A percentile compares a stretch with the other conserved stretches of the same genome.
phyloP scores from a whole-genome alignment of 148 eudicot species.

The Rhododendron vialii region DNA sequence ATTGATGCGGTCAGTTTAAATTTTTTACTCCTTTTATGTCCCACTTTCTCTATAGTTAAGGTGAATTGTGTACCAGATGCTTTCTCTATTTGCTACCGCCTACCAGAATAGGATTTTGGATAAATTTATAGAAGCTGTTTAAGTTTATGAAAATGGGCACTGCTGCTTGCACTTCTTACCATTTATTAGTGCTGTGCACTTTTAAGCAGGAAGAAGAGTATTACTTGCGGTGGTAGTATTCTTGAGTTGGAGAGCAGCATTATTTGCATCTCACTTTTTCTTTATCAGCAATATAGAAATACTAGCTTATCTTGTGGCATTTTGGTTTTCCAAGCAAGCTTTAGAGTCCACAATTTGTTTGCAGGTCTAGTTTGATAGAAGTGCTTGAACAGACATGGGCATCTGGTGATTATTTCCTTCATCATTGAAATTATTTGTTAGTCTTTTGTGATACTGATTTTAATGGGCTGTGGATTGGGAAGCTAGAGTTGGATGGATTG shows the following conservation, averaged over 20 bases:
- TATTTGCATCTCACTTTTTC: neutral
- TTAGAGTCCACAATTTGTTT: neutral
- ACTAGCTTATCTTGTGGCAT: neutral
- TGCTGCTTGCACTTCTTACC: neutral
- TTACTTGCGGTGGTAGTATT: neutral
- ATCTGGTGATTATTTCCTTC: neutral
- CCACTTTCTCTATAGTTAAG: neutral
- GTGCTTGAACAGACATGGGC: neutral
- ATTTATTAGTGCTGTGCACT: neutral
- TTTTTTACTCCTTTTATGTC: neutral
- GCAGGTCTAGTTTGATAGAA: constrained; percentile 3
- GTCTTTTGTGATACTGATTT: neutral
- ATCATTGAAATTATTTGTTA: neutral
- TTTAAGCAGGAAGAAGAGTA: neutral
- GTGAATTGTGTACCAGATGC: neutral
- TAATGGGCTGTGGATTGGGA: neutral
- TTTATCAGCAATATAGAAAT: neutral
- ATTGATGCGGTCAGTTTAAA: neutral
- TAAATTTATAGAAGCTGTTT: neutral
- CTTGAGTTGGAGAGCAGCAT: neutral
- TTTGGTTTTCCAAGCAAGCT: neutral
- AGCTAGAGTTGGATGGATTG: neutral
- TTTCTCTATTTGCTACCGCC: neutral
- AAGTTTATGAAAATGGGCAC: neutral
- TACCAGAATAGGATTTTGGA: neutral